Percentiles rank a stretch among this genome's conserved stretches.
Evolutionary conservation across 2,329 filamentous ascomycete genomes (phyloP).

Genomic region (Fusarium sp.): DNA sequence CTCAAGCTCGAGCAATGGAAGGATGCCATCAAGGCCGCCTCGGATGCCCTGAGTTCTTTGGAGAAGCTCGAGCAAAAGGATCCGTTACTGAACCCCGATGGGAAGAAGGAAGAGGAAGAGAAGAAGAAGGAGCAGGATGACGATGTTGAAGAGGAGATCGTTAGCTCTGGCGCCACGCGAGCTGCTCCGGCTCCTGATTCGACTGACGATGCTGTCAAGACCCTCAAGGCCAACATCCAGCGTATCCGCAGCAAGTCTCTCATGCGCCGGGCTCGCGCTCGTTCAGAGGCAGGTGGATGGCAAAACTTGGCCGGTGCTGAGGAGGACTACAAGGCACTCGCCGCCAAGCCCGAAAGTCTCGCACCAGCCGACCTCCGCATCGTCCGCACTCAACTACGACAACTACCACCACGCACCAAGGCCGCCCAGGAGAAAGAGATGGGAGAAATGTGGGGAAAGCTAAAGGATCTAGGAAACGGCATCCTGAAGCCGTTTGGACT

Average conservation of each 20-base stretch:
- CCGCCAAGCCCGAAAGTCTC: conserved; percentile 63
- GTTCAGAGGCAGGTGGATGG: conserved; percentile 81
- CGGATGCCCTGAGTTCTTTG: conserved; percentile 78
- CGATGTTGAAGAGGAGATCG: conserved; percentile 66
- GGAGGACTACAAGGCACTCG: conserved; percentile 81
- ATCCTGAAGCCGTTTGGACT: conserved; percentile 93
- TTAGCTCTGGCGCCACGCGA: conserved; percentile 68
- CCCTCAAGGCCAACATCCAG: conserved; percentile 69
- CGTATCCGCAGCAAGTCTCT: conserved; percentile 87
- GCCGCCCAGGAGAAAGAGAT: conserved; percentile 88
- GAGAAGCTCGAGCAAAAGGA: conserved; percentile 65
- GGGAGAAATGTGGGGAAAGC: conserved; percentile 96
- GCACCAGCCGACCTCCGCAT: conserved; percentile 74
- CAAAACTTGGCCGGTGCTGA: conserved; percentile 80
- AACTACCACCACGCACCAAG: conserved; percentile 76
- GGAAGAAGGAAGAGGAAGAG: conserved; percentile 54
- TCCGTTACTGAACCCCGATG: conserved; percentile 44
- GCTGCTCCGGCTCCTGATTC: conserved; percentile 55
- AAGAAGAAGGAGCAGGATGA: conserved; percentile 50
- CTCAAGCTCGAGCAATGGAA: conserved; percentile 89
- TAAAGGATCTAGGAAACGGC: conserved; percentile 92
- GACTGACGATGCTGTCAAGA: conserved; percentile 30
- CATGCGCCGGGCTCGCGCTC: conserved; percentile 80
- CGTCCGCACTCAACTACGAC: conserved; percentile 73
- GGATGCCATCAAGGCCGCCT: conserved; percentile 80